Evolutionary conservation across 495 filamentous ascomycete genomes (phyloP), one percentile per base, ranked within the genome.

Genomic region (Aspergillus egyptiacus): DNA sequence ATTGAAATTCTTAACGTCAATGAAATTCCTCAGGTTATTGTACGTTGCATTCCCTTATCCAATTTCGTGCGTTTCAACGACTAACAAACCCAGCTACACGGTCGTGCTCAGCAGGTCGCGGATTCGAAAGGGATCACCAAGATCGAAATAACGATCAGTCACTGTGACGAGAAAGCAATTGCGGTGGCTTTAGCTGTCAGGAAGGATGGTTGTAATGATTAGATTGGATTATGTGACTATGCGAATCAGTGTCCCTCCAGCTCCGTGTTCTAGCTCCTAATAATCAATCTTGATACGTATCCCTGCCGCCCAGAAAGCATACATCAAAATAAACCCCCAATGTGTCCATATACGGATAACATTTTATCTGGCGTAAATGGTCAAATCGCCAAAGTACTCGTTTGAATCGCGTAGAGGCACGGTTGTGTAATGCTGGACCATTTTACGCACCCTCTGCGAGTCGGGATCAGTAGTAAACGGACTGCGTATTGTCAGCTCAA

Each of bases 1-100:
- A 97, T 99, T 69, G 93, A 99, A 75, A 88, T 99, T 51, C 60
- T 77, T 18, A 80, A 76, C 48, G 83, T 90, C 0, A 17, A 47
- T 6, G 57, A 51, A 14, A 43, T 55, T 24, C 57, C 51, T 2
- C 46, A 28, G 6, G 48, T 57, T 6, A 40, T 49, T 27, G 57
- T 60, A 27, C 25, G 57, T 52, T 23, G 5, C 39, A 6, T 7
- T 11, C 2, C 22, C 38, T 27, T 23, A 6, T 25, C 5, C n/a
- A 17, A 22, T n/a, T 17, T 15, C 24, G 14, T 15, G 6, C n/a
- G 25, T 19, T 25, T 15, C 17, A 9, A 9, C 9, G 3, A 19
- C 41, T 44, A 23, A 44, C 28, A 20, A 33, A 14, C 23, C 3
- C 39, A 60, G 57, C 48, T 60, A 7, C 54, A 54, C 24, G 57